A percentile compares a stretch with the other conserved stretches of the same genome.
These are phyloP conservation scores for Waitea zeae DNA, from an alignment of 1,284 basidiomycete genomes.

Conservation along the genomic window DNA sequence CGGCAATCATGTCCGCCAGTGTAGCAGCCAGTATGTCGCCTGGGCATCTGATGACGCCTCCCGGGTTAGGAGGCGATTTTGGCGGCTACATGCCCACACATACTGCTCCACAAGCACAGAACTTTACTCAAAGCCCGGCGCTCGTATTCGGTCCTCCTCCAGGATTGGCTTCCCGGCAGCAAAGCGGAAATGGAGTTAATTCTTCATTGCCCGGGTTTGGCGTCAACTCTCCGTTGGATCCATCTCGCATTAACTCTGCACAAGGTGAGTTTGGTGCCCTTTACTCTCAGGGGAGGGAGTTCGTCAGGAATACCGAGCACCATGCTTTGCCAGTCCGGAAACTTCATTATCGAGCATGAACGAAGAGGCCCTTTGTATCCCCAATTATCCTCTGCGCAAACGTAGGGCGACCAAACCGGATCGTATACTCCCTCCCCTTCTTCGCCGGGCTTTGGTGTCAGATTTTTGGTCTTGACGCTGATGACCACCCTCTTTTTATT, in stretches of 20 bases:
- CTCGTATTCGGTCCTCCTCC: slow-evolving; percentile 48
- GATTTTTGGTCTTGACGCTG: too few relatives aligned
- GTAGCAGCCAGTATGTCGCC: slow-evolving; percentile 14
- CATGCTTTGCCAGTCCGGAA: slow-evolving; percentile 73
- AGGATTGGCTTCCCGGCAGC: slow-evolving; percentile 30
- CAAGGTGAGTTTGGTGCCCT: slow-evolving; percentile 49
- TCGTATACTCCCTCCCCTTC: too few relatives aligned
- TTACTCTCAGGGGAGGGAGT: slow-evolving; percentile 46
- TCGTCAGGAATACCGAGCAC: slow-evolving; percentile 66
- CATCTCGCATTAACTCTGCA: slow-evolving; percentile 19
- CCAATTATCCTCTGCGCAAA: too few relatives aligned
- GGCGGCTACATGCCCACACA: too few relatives aligned
- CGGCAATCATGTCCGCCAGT: slow-evolving; percentile 68
- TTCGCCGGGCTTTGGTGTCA: too few relatives aligned
- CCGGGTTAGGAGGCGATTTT: too few relatives aligned
- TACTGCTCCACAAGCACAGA: too few relatives aligned
- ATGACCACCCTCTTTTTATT: too few relatives aligned
- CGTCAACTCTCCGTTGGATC: slow-evolving; percentile 12
- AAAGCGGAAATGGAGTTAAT: slow-evolving; percentile 13
- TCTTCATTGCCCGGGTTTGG: slow-evolving; percentile 7
- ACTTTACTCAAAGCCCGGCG: too few relatives aligned
- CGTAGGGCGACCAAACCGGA: too few relatives aligned
- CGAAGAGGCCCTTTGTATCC: too few relatives aligned
- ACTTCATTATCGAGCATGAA: slow-evolving; percentile 48
- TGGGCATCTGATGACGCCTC: slow-evolving; percentile 8